phyloP scores from a whole-genome alignment of 805 yeast genomes.

The Myxozyma sirexii region DNA sequence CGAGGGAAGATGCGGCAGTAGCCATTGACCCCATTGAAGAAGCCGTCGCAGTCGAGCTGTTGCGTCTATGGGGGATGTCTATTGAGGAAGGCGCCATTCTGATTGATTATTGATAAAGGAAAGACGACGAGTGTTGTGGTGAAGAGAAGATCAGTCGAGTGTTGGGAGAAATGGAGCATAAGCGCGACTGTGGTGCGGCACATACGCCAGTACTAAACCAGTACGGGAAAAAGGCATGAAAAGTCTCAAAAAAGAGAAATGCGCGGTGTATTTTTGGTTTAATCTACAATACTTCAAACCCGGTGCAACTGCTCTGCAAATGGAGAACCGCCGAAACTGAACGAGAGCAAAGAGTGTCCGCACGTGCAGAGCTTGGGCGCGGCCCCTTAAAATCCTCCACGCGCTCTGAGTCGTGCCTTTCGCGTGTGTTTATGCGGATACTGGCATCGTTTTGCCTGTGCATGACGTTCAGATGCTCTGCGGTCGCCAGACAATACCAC shows the following conservation, averaged over 20 bases:
- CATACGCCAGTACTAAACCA: too few species aligned
- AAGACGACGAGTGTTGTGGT: not conserved
- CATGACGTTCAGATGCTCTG: too few species aligned
- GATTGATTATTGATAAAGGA: not conserved
- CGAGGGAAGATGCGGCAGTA: slow-evolving; percentile 17
- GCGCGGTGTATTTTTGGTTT: too few species aligned
- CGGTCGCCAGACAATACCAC: too few species aligned
- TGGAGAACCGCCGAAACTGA: not conserved
- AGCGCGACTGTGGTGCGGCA: not conserved
- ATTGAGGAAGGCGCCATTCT: slow-evolving; percentile 14
- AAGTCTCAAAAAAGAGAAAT: too few species aligned
- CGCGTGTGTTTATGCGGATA: too few species aligned
- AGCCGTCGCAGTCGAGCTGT: slow-evolving; percentile 2
- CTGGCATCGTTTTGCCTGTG: too few species aligned
- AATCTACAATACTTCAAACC: too few species aligned
- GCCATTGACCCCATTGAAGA: slow-evolving; percentile 20
- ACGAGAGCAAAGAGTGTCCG: too few species aligned
- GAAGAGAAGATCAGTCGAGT: not conserved
- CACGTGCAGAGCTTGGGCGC: slow-evolving; percentile 6
- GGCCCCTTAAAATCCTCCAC: too few species aligned
- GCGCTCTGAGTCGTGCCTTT: too few species aligned
- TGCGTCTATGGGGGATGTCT: slow-evolving; percentile 14
- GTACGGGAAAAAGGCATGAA: not conserved
- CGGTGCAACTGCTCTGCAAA: not conserved
- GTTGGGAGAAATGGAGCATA: slow-evolving; percentile 7